phyloP scores from a whole-genome alignment of 108 stramenopile species.

The Conticribra weissflogii region DNA sequence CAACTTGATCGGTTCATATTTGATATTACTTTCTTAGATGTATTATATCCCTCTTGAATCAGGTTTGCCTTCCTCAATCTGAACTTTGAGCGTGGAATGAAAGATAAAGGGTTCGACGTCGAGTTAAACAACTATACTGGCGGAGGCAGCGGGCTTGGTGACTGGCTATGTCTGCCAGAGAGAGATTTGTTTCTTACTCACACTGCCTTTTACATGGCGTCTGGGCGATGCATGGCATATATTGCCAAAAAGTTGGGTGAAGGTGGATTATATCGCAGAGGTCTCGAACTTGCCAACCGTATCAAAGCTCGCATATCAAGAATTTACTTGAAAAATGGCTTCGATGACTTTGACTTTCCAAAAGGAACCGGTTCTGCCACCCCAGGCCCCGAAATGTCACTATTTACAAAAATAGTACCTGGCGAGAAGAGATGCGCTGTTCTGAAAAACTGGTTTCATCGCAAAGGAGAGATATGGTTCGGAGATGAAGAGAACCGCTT shows the following conservation, averaged over 20 bases:
- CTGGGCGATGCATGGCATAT: conserved; percentile 39
- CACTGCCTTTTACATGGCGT: conserved; percentile 45
- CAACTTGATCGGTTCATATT: too few relatives aligned
- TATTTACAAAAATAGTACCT: conserved; percentile 38
- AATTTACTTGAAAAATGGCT: conserved; percentile 37
- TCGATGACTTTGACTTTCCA: conserved; percentile 36
- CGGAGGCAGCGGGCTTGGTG: conserved; percentile 46
- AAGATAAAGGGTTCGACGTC: conserved; percentile 27
- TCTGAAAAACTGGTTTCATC: conserved; percentile 41
- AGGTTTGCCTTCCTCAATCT: conserved; percentile 31
- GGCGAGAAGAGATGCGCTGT: conserved; percentile 44
- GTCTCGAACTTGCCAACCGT: conserved; percentile 14
- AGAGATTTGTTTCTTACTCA: conserved; percentile 38
- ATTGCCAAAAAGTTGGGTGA: conserved; percentile 24
- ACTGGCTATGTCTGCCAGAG: conserved; percentile 45
- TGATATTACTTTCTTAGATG: too few relatives aligned
- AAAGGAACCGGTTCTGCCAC: conserved; percentile 6
- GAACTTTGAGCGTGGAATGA: conserved; percentile 37
- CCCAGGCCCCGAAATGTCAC: conserved; percentile 43
- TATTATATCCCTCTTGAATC: too few relatives aligned
- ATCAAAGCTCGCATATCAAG: conserved; percentile 20
- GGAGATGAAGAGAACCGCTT: conserved; percentile 37
- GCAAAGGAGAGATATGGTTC: conserved; percentile 15
- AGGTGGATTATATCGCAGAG: conserved; percentile 1
- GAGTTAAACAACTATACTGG: conserved; percentile 25